These are phyloP conservation scores for Zostera marina DNA, from an alignment of 116 monocot genomes.

Conservation along the genomic window DNA sequence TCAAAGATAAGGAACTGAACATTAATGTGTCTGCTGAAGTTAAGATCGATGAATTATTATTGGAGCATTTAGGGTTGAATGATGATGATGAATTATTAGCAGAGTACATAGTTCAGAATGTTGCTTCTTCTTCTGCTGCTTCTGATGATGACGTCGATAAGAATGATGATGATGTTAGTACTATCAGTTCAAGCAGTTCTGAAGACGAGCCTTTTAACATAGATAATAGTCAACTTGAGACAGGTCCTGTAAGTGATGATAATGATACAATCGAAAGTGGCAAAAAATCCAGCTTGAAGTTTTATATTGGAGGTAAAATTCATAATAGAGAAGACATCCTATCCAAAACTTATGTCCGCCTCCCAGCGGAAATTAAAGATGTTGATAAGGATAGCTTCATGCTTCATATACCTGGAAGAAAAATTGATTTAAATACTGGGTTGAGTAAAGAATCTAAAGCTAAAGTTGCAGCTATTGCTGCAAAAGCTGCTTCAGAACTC, in stretches of 20 bases:
- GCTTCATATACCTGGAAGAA: conserved; percentile 40
- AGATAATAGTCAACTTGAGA: conserved; percentile 32
- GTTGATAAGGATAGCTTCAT: conserved; percentile 44
- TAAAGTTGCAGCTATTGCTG: conserved; percentile 51
- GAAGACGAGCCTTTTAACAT: conserved; percentile 20
- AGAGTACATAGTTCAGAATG: too few relatives aligned
- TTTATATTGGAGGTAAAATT: conserved; percentile 62
- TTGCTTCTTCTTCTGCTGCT: too few relatives aligned
- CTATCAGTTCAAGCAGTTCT: conserved; percentile 18
- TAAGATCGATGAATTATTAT: conserved; percentile 35
- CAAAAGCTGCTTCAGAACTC: conserved; percentile 58
- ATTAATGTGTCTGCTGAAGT: conserved; percentile 32
- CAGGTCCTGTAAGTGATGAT: conserved; percentile 15
- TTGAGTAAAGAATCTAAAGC: conserved; percentile 37
- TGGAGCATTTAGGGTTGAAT: conserved; percentile 37
- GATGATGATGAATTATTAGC: conserved; percentile 9
- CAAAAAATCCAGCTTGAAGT: conserved; percentile 25
- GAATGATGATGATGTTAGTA: conserved; percentile 13
- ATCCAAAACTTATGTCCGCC: conserved; percentile 38
- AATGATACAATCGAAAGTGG: conserved; percentile 20
- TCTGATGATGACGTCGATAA: conserved; percentile 11
- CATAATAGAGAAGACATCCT: conserved; percentile 59
- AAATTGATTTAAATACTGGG: conserved; percentile 18
- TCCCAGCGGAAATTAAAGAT: conserved; percentile 60
- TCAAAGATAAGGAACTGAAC: conserved; percentile 62